phyloP scores from a whole-genome alignment of 1,284 basidiomycete species.

The Taiwanofungus camphoratus region DNA sequence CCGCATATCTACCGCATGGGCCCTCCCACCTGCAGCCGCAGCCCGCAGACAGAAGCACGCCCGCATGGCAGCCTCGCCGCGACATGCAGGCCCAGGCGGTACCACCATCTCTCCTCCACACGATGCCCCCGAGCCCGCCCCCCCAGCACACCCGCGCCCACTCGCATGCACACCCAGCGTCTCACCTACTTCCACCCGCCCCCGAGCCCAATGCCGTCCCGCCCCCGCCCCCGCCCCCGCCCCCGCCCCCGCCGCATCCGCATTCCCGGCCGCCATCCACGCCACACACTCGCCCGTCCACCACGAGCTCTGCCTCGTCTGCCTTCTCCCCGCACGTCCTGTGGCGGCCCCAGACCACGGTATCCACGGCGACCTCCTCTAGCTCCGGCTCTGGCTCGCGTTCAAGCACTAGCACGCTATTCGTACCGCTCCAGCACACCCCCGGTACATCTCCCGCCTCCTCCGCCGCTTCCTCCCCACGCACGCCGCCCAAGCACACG shows the following conservation, averaged over 20 bases:
- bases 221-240: conserved; percentile 11
- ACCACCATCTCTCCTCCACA: conserved; percentile 1
- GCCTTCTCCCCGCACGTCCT: conserved; percentile 3
- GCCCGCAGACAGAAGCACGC: background rate
- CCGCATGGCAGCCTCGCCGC: background rate
- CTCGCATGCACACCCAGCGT: background rate
- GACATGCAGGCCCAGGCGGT: background rate
- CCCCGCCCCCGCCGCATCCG: conserved; percentile 14
- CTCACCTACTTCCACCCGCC: background rate
- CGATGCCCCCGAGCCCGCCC: background rate
- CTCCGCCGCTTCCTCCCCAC: conserved; percentile 7
- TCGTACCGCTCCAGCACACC: conserved; percentile 16
- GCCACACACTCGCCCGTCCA: conserved; percentile 10
- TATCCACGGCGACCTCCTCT: conserved; percentile 16
- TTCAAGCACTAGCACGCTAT: conserved; percentile 16
- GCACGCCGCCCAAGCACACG: background rate
- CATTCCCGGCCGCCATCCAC: conserved; percentile 15
- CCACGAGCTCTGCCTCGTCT: conserved; percentile 9
- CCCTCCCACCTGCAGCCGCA: background rate
- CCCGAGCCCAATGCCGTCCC: conserved; percentile 1
- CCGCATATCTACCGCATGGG: too few relatives aligned
- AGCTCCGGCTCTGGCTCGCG: conserved; percentile 11
- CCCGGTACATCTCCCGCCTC: conserved; percentile 14
- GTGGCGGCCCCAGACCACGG: conserved; percentile 6
- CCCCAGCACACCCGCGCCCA: background rate